Conservation (phyloP, 352 stramenopile genomes). For the Plasmopara muralis region DNA sequence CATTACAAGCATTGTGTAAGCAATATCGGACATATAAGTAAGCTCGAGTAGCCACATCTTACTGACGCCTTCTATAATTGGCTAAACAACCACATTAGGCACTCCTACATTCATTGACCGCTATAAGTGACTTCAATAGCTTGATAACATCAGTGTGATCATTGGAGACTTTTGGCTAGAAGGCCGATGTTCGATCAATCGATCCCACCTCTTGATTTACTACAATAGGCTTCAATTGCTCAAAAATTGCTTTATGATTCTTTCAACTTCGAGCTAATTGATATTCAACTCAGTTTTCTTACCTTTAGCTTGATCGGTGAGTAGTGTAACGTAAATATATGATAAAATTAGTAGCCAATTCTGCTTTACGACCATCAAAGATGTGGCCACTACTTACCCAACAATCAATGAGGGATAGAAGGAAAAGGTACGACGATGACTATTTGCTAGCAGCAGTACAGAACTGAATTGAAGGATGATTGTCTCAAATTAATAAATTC, state of each 20-base stretch:
- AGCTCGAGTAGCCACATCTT: neutral
- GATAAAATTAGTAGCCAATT: too few species aligned
- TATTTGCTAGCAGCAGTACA: too few species aligned
- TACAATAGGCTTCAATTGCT: slow-evolving; percentile 55
- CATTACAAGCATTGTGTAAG: slow-evolving; percentile 47
- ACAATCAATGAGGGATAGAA: too few species aligned
- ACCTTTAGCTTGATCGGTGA: too few species aligned
- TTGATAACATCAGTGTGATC: slow-evolving; percentile 93
- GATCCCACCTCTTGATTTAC: slow-evolving; percentile 14
- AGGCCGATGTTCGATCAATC: slow-evolving; percentile 5
- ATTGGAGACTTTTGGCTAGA: slow-evolving; percentile 94
- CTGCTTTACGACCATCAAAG: too few species aligned
- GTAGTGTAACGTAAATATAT: too few species aligned
- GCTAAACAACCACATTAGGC: slow-evolving; percentile 26
- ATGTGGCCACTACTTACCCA: too few species aligned
- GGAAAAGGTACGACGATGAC: too few species aligned
- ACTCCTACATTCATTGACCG: slow-evolving; percentile 66
- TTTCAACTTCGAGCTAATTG: slow-evolving; percentile 93
- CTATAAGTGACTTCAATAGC: slow-evolving; percentile 78
- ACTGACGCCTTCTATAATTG: slow-evolving; percentile 27
- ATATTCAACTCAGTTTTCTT: slow-evolving; percentile 82
- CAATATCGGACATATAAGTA: neutral
- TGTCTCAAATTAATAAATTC: too few species aligned
- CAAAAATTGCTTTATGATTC: slow-evolving; percentile 97
- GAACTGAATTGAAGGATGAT: too few species aligned